Evolutionary conservation across 495 filamentous ascomycete genomes (phyloP).

Genomic region (Opeltia flavorubescens): DNA sequence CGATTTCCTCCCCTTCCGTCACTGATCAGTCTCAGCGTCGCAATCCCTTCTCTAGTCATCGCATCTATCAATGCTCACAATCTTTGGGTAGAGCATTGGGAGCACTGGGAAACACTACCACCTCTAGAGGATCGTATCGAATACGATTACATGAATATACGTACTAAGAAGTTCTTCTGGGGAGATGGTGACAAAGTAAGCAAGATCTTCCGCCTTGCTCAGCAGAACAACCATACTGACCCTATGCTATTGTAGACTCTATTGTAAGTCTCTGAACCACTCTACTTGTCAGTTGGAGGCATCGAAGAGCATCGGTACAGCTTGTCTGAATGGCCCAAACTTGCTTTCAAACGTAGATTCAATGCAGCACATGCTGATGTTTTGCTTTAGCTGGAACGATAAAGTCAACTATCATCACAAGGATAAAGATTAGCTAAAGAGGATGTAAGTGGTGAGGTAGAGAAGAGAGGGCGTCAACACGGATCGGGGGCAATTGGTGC

Average conservation of each 20-base stretch:
- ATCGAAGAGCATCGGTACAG: too few species aligned
- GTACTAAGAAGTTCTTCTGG: constrained; percentile 80
- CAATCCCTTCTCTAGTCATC: constrained; percentile 55
- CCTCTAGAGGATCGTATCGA: constrained; percentile 77
- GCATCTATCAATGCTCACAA: constrained; percentile 67
- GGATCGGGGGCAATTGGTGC: too few species aligned
- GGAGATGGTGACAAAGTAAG: constrained; percentile 85
- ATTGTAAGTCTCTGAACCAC: constrained; percentile 41
- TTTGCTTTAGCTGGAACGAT: constrained; percentile 67
- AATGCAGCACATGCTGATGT: too few species aligned
- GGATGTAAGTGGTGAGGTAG: not conserved
- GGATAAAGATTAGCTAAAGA: constrained; percentile 36
- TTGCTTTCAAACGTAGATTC: too few species aligned
- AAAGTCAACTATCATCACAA: constrained; percentile 93
- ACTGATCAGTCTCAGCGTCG: constrained; percentile 34
- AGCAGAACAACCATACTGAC: constrained; percentile 20
- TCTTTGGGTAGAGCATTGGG: constrained; percentile 91
- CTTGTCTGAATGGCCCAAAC: too few species aligned
- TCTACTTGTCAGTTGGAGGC: not conserved
- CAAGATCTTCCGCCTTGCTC: constrained; percentile 5
- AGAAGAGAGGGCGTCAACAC: not conserved
- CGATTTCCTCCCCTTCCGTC: not conserved
- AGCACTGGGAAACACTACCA: constrained; percentile 76
- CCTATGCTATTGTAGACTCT: constrained; percentile 29
- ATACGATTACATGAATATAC: constrained; percentile 91